Evolutionary conservation across 1,284 basidiomycete species (phyloP).

Genomic region (Papiliotrema laurentii): DNA sequence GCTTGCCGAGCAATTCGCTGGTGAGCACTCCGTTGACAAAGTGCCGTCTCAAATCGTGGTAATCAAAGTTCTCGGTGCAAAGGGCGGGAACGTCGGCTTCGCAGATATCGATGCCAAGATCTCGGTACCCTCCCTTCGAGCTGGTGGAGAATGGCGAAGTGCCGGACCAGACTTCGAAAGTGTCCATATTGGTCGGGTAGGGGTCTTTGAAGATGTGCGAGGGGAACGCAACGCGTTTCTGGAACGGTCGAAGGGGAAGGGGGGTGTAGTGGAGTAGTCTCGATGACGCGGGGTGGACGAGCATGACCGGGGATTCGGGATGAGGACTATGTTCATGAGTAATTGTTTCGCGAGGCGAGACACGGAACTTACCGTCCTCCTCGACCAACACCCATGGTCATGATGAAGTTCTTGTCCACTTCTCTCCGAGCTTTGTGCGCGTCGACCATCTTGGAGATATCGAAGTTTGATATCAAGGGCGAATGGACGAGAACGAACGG

Average conservation of each 20-base stretch:
- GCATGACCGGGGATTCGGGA: conserved; percentile 47
- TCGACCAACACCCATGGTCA: conserved; percentile 78
- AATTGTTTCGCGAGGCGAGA: too few relatives aligned
- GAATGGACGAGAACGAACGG: conserved; percentile 86
- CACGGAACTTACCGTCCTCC: conserved; percentile 40
- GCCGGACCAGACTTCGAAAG: conserved; percentile 84
- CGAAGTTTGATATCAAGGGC: conserved; percentile 89
- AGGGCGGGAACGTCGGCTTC: conserved; percentile 69
- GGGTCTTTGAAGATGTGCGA: conserved; percentile 52
- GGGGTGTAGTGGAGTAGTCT: conserved; percentile 43
- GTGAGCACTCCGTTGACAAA: conserved; percentile 96
- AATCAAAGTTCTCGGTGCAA: conserved; percentile 99
- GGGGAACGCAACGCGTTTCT: conserved; percentile 41
- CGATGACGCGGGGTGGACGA: conserved; percentile 45
- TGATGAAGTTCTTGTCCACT: conserved; percentile 85
- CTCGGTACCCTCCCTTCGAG: conserved; percentile 38
- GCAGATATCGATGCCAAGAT: conserved; percentile 53
- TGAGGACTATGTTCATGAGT: conserved; percentile 37
- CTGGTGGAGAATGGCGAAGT: conserved; percentile 20
- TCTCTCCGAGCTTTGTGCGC: conserved; percentile 83
- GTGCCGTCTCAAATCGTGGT: conserved; percentile 82
- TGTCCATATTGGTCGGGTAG: conserved; percentile 49
- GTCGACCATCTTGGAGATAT: conserved; percentile 80
- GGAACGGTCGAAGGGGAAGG: conserved; percentile 39
- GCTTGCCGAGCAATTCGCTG: conserved; percentile 92